phyloP scores from a whole-genome alignment of 257 asterid species.

The Capsicum baccatum region DNA sequence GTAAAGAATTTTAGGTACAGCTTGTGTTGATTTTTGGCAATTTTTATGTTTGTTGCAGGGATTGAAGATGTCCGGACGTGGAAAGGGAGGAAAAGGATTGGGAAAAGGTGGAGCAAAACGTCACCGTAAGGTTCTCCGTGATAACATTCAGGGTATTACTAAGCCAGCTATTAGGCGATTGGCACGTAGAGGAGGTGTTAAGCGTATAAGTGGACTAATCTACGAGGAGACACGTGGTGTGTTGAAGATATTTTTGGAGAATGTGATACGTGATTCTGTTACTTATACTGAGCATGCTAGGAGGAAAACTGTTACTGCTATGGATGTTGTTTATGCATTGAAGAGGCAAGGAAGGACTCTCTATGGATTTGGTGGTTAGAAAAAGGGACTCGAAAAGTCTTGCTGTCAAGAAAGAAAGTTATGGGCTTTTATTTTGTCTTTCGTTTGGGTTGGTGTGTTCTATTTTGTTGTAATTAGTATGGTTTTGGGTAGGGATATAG shows the following conservation, averaged over 20 bases:
- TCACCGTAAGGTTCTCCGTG: conserved; percentile 22
- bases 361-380: conserved; percentile 41
- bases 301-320: conserved; percentile 48
- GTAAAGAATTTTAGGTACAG: no score
- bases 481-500: no score
- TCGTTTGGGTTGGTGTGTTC: no score
- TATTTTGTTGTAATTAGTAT: no score
- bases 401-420: no score
- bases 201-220: conserved; percentile 43
- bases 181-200: conserved; percentile 50
- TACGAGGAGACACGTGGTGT: conserved; percentile 49
- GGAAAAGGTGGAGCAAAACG: no score
- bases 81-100: no score
- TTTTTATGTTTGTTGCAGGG: no score
- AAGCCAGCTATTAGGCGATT: conserved; percentile 45
- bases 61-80: no score
- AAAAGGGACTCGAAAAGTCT: no score
- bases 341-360: conserved; percentile 48
- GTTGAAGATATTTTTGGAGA: conserved; percentile 43
- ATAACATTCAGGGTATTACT: conserved; percentile 46
- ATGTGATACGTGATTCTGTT: conserved; percentile 47
- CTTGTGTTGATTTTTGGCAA: no score
- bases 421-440: no score
- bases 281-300: conserved; percentile 47
- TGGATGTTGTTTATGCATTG: conserved; percentile 46